These are phyloP conservation scores for Lyophyllum decastes DNA, from an alignment of 768 basidiomycete genomes.

Conservation along the genomic window DNA sequence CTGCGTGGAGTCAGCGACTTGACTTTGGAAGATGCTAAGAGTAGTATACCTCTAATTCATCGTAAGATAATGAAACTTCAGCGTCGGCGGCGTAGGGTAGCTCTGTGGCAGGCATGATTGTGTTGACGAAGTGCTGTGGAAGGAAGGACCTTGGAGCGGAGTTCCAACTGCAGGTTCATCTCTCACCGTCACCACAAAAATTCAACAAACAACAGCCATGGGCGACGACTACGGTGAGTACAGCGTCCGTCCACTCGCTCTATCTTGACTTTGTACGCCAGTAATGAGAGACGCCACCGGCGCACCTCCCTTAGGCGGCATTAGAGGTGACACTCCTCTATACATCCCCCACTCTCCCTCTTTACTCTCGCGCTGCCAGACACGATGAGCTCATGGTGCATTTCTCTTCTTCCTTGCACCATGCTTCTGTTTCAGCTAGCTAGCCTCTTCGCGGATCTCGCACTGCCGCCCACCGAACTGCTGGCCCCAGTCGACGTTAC, in stretches of 20 bases:
- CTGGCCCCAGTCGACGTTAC: conserved; percentile 40
- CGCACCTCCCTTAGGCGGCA: conserved; percentile 9
- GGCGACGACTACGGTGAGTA: conserved; percentile 61
- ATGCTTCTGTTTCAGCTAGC: conserved; percentile 69
- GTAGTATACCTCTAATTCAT: conserved; percentile 78
- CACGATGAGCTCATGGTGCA: conserved; percentile 70
- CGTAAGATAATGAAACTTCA: conserved; percentile 82
- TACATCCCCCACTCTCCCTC: conserved; percentile 6
- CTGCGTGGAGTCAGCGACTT: conserved; percentile 36
- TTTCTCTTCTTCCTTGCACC: conserved; percentile 50
- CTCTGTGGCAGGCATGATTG: conserved; percentile 57
- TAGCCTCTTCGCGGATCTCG: conserved; percentile 41
- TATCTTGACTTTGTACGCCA: conserved; percentile 23
- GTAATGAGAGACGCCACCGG: conserved; percentile 15
- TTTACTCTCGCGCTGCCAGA: conserved; percentile 35
- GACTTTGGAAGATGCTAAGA: neutral
- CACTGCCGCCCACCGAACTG: conserved; percentile 36
- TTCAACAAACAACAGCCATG: conserved; percentile 30
- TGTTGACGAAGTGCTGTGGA: neutral
- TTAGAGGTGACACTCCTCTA: conserved; percentile 26
- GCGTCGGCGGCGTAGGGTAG: conserved; percentile 96
- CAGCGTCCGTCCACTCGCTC: conserved; percentile 20
- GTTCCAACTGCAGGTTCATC: conserved; percentile 32
- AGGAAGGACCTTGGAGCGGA: conserved; percentile 27
- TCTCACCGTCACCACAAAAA: conserved; percentile 24